A percentile compares a stretch with the other conserved stretches of the same genome.
phyloP scores from a whole-genome alignment of 2,329 filamentous ascomycete genomes.

The Penicillium sp. region DNA sequence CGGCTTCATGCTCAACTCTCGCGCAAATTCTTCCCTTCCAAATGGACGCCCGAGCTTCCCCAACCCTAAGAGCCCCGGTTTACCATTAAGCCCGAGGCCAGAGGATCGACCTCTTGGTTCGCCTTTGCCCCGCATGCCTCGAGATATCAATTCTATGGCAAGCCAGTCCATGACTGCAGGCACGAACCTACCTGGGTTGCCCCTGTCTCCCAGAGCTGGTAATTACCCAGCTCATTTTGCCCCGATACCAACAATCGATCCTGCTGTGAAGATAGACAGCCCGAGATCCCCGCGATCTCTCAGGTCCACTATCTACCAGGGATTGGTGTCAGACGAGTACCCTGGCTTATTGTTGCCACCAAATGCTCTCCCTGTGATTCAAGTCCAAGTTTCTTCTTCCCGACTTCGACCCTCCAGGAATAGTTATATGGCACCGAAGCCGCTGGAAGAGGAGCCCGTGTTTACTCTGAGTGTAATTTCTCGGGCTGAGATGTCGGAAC shows the following conservation, averaged over 20 bases:
- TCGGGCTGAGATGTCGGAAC: constrained; percentile 63
- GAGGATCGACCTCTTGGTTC: constrained; percentile 61
- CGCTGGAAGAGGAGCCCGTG: constrained; percentile 86
- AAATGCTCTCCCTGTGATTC: constrained; percentile 82
- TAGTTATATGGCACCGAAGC: constrained; percentile 76
- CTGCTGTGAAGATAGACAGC: constrained; percentile 36
- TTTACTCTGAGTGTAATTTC: constrained; percentile 87
- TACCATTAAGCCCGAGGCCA: constrained; percentile 63
- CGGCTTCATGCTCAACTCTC: constrained; percentile 34
- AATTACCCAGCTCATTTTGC: constrained; percentile 73
- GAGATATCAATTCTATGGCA: constrained; percentile 37
- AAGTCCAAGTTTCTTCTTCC: constrained; percentile 86
- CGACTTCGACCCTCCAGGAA: constrained; percentile 89
- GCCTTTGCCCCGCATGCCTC: constrained; percentile 59
- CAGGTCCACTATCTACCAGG: constrained; percentile 65
- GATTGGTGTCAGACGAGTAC: constrained; percentile 81
- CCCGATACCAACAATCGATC: constrained; percentile 39
- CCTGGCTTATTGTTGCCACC: constrained; percentile 83
- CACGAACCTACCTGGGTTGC: constrained; percentile 51
- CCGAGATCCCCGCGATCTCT: constrained; percentile 29
- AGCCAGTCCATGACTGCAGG: constrained; percentile 58
- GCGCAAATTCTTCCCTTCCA: constrained; percentile 20
- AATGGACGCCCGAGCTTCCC: constrained; percentile 45
- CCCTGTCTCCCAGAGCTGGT: constrained; percentile 71
- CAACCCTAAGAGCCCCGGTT: constrained; percentile 61